A percentile compares a stretch with the other conserved stretches of the same genome.
Conservation (phyloP, 306 rosid genomes). For the Luffa aegyptiaca region DNA sequence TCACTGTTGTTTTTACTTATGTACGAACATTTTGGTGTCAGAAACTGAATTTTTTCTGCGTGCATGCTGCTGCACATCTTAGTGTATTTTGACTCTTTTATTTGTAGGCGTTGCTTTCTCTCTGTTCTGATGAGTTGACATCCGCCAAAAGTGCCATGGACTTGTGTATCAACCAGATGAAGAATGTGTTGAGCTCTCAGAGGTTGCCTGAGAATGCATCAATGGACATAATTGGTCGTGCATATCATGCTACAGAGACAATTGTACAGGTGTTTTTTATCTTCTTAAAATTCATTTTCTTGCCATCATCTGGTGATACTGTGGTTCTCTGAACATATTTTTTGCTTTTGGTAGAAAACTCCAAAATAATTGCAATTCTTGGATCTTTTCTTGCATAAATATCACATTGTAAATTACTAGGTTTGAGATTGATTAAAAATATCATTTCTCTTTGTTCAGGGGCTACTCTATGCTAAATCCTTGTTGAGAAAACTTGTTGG, state of each 20-base stretch:
- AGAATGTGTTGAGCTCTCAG: constrained; percentile 73
- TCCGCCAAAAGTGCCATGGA: constrained; percentile 90
- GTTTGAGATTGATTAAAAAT: neutral
- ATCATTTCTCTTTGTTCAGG: constrained; percentile 38
- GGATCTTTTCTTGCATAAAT: neutral
- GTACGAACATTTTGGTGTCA: neutral
- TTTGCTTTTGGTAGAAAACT: neutral
- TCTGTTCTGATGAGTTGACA: constrained; percentile 74
- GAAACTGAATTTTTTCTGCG: neutral
- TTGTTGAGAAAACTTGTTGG: constrained; percentile 81
- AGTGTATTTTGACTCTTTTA: constrained; percentile 20
- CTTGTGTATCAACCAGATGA: constrained; percentile 91
- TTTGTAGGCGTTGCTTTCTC: constrained; percentile 77
- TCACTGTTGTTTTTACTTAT: neutral
- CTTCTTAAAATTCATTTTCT: neutral
- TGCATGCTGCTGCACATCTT: neutral
- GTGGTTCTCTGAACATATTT: neutral
- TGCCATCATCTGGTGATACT: neutral
- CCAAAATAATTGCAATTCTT: neutral
- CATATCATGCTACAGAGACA: constrained; percentile 90
- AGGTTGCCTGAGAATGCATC: constrained; percentile 83
- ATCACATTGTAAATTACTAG: neutral
- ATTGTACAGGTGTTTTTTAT: constrained; percentile 69
- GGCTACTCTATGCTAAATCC: constrained; percentile 71
- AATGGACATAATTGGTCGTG: constrained; percentile 91